A percentile compares a stretch with the other conserved stretches of the same genome.
phyloP scores from a whole-genome alignment of 805 yeast species.

The Candida odintsovae region DNA sequence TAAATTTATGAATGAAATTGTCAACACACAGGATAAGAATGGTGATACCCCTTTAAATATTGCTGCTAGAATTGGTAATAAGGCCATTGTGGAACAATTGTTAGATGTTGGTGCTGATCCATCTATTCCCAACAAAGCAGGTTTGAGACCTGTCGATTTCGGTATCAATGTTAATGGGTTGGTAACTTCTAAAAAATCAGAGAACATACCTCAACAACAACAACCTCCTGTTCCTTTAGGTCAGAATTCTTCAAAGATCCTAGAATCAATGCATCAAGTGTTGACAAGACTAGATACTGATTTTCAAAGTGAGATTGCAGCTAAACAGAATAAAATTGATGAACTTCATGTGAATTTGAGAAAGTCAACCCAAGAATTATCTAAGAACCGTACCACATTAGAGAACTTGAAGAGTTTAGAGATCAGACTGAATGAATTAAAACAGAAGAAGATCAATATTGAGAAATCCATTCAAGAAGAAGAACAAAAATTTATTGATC shows the following conservation, averaged over 20 bases:
- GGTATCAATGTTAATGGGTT: slow-evolving; percentile 50
- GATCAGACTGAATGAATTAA: slow-evolving; percentile 39
- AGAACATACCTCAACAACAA: background rate
- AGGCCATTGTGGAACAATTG: slow-evolving; percentile 71
- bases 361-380: slow-evolving; percentile 47
- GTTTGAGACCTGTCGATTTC: slow-evolving; percentile 81
- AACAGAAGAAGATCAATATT: slow-evolving; percentile 51
- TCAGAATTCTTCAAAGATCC: slow-evolving; percentile 31
- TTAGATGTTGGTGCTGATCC: slow-evolving; percentile 87
- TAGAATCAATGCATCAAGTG: slow-evolving; percentile 46
- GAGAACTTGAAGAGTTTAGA: slow-evolving; percentile 48
- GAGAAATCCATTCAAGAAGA: slow-evolving; percentile 62
- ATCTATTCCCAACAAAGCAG: slow-evolving; percentile 73
- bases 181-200: background rate
- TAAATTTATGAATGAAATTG: slow-evolving; percentile 59
- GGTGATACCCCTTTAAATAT: slow-evolving; percentile 95
- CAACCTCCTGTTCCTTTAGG: slow-evolving; percentile 2
- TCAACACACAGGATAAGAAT: slow-evolving; percentile 85
- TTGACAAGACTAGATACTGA: slow-evolving; percentile 49
- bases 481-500: slow-evolving; percentile 45
- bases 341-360: slow-evolving; percentile 50
- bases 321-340: slow-evolving; percentile 47
- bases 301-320: slow-evolving; percentile 50
- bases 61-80: slow-evolving; percentile 83
- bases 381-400: slow-evolving; percentile 39